A percentile compares a stretch with the other conserved stretches of the same genome.
phyloP scores from a whole-genome alignment of 345 rosid species.

The Populus nigra region DNA sequence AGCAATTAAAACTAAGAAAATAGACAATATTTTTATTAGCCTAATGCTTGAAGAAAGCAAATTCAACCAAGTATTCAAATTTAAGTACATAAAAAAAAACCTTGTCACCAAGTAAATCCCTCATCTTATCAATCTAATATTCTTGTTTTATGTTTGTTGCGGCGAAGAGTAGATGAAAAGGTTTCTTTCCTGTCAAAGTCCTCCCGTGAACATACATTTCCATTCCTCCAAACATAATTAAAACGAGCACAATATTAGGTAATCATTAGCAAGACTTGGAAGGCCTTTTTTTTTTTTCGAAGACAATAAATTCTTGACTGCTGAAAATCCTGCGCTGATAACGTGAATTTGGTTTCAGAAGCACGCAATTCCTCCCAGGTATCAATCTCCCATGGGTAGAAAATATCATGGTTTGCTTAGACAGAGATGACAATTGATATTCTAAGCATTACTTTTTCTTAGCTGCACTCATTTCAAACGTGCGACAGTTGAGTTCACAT shows the following conservation, averaged over 20 bases:
- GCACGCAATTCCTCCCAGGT: neutral
- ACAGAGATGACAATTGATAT: too few species aligned
- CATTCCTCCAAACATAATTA: neutral
- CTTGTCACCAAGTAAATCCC: too few species aligned
- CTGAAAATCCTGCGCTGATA: conserved; percentile 3
- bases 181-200: neutral
- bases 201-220: neutral
- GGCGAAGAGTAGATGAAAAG: neutral
- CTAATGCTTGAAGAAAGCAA: too few species aligned
- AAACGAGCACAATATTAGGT: neutral
- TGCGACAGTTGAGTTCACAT: too few species aligned
- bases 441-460: too few species aligned
- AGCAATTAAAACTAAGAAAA: too few species aligned
- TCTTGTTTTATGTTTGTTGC: neutral
- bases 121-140: too few species aligned
- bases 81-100: too few species aligned
- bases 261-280: neutral
- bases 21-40: too few species aligned
- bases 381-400: neutral
- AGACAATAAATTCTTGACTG: neutral
- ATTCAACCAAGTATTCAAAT: too few species aligned
- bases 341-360: neutral
- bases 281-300: neutral
- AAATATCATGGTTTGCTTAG: too few species aligned
- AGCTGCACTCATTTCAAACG: too few species aligned